These are phyloP conservation scores for Monosporascus ibericus DNA, from an alignment of 2,329 filamentous ascomycete genomes.

Conservation along the genomic window DNA sequence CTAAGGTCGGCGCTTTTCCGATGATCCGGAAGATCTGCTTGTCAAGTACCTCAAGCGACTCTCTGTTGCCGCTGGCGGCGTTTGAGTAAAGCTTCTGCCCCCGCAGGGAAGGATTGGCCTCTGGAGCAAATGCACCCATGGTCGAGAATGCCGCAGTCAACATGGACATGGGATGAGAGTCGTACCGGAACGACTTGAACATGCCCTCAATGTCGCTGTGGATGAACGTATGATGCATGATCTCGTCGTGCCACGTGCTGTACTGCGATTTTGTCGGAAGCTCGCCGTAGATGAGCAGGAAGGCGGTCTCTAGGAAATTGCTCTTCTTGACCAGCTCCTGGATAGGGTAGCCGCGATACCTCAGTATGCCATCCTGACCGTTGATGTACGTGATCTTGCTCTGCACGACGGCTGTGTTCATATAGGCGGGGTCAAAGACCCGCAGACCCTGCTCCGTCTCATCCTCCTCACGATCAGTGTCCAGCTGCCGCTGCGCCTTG, in stretches of 20 bases:
- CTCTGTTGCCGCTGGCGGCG: conserved; percentile 33
- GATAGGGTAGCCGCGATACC: conserved; percentile 47
- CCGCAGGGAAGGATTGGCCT: conserved; percentile 43
- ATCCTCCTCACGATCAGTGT: conserved; percentile 34
- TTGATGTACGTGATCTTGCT: conserved; percentile 48
- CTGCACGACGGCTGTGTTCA: conserved; percentile 46
- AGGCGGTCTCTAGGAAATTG: conserved; percentile 43
- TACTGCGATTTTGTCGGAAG: conserved; percentile 38
- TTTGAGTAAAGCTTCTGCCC: conserved; percentile 45
- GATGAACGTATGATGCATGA: conserved; percentile 46
- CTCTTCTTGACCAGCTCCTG: conserved; percentile 43
- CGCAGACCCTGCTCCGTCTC: conserved; percentile 43
- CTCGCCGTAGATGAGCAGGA: conserved; percentile 45
- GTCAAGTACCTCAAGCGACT: conserved; percentile 38
- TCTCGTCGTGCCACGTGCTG: conserved; percentile 37
- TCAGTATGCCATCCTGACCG: conserved; percentile 43
- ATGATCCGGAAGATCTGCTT: conserved; percentile 48
- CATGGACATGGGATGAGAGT: conserved; percentile 48
- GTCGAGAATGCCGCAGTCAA: conserved; percentile 43
- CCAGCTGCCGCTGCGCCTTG: conserved; percentile 26
- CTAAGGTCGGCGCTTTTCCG: conserved; percentile 44
- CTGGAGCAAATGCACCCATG: conserved; percentile 42
- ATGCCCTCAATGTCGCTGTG: conserved; percentile 43
- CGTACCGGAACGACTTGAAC: conserved; percentile 45
- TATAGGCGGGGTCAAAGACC: conserved; percentile 45